A percentile compares a stretch with the other conserved stretches of the same genome.
Evolutionary conservation across 2,329 filamentous ascomycete genomes (phyloP).

Genomic region (Pseudopyricularia cyperi): DNA sequence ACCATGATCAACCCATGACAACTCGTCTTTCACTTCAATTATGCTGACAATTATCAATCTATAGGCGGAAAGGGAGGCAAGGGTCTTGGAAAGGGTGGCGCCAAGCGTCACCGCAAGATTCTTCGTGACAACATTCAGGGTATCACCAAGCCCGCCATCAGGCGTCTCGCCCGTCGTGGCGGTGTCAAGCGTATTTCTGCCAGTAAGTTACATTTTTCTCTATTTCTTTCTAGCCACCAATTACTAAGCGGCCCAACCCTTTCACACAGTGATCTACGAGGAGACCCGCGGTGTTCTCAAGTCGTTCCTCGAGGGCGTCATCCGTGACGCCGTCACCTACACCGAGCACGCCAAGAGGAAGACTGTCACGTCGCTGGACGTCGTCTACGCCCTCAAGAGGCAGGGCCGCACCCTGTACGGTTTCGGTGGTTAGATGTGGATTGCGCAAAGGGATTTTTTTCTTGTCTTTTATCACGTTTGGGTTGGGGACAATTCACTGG

Average conservation of each 20-base stretch:
- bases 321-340: slow-evolving; percentile 66
- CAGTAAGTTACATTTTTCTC: slow-evolving; percentile 44
- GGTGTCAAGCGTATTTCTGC: slow-evolving; percentile 99
- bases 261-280: slow-evolving; percentile 55
- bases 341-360: slow-evolving; percentile 73
- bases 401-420: slow-evolving; percentile 71
- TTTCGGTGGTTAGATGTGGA: slow-evolving; percentile 62
- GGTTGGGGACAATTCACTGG: not conserved
- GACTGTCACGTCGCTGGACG: slow-evolving; percentile 60
- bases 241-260: not conserved
- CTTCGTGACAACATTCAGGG: slow-evolving; percentile 99
- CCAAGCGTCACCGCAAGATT: slow-evolving; percentile 99
- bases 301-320: slow-evolving; percentile 66
- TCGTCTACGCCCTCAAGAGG: slow-evolving; percentile 56
- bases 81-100: slow-evolving; percentile 94
- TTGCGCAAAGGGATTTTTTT: not conserved
- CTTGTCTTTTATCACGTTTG: not conserved
- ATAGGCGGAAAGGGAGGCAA: slow-evolving; percentile 79
- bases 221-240: too few relatives aligned
- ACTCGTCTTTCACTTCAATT: not conserved
- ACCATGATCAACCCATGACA: not conserved
- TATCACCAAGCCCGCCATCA: slow-evolving; percentile 97
- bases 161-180: slow-evolving; percentile 96
- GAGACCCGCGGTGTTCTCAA: slow-evolving; percentile 67
- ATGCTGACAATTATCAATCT: not conserved